These are phyloP conservation scores for Aureobasidium sp. DNA, from an alignment of 2,329 filamentous ascomycete genomes.

Conservation along the genomic window DNA sequence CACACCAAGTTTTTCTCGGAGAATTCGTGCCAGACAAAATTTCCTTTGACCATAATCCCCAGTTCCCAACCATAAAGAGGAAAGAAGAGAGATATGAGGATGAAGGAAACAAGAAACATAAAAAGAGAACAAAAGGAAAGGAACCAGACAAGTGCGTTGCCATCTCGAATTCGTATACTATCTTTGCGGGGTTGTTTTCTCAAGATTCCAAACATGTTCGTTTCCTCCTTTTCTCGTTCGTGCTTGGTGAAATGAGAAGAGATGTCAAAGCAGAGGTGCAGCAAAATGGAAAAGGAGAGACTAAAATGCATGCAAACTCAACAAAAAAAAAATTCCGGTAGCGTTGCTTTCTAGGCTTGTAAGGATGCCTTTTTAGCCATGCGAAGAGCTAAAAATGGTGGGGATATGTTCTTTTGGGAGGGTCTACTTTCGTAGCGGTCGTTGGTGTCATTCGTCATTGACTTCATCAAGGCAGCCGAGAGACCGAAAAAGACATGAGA, in stretches of 20 bases:
- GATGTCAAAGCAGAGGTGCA: conserved; percentile 9
- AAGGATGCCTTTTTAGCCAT: conserved; percentile 6
- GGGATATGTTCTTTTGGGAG: conserved; percentile 18
- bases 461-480: conserved; percentile 20
- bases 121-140: background rate
- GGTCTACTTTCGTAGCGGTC: conserved; percentile 23
- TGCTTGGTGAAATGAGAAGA: background rate
- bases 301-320: conserved; percentile 11
- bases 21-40: background rate
- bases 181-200: conserved; percentile 9
- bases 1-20: background rate
- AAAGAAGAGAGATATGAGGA: too few relatives aligned
- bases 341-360: conserved; percentile 9
- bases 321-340: conserved; percentile 2
- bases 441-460: conserved; percentile 21
- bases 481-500: conserved; percentile 10
- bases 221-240: conserved; percentile 7
- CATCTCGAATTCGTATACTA: conserved; percentile 13
- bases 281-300: conserved; percentile 3
- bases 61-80: too few relatives aligned
- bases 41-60: background rate
- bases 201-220: background rate
- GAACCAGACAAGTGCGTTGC: conserved; percentile 3
- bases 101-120: background rate
- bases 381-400: conserved; percentile 16